A percentile compares a stretch with the other conserved stretches of the same genome.
These are phyloP conservation scores for Coleophoma eucalyptorum DNA, from an alignment of 2,329 filamentous ascomycete genomes.

Conservation along the genomic window DNA sequence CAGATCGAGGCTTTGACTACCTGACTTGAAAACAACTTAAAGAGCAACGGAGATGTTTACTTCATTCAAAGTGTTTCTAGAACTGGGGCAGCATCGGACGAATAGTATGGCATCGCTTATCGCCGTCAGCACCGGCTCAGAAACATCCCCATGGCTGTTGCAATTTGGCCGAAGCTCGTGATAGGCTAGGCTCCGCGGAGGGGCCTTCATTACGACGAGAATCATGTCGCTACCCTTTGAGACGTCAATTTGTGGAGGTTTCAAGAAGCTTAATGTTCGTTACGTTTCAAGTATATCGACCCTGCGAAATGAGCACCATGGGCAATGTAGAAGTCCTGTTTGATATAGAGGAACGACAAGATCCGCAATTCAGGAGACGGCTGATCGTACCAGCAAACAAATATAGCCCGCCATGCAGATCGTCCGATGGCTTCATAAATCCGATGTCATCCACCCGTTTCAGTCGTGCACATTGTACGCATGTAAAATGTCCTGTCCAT, in stretches of 20 bases:
- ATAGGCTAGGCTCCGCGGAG: background rate
- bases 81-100: background rate
- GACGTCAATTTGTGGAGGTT: background rate
- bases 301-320: background rate
- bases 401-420: no score
- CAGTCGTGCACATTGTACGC: no score
- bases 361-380: no score
- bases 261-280: background rate
- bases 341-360: no score
- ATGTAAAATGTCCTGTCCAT: no score
- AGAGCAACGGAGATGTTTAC: no score
- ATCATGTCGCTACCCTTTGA: background rate
- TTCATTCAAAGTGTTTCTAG: no score
- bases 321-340: background rate
- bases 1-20: no score
- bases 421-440: no score
- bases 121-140: background rate
- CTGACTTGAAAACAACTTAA: no score
- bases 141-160: background rate
- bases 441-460: no score
- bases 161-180: background rate
- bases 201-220: background rate
- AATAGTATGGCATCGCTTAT: background rate
- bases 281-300: background rate
- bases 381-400: no score